phyloP scores from a whole-genome alignment of 2,329 filamentous ascomycete genomes.

The Talaromyces pinophilus region DNA sequence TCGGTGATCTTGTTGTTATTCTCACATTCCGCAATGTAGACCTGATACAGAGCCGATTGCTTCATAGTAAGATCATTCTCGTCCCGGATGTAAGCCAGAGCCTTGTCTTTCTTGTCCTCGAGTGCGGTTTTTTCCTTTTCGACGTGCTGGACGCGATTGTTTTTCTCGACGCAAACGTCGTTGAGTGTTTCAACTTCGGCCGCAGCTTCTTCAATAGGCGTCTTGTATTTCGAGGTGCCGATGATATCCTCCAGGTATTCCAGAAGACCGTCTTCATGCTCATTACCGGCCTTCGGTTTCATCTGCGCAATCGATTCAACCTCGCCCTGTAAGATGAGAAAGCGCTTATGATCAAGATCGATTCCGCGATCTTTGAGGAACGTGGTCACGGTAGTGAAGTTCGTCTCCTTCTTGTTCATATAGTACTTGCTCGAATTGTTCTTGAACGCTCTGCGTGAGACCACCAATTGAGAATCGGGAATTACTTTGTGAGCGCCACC shows the following conservation, averaged over 20 bases:
- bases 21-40: conserved; percentile 83
- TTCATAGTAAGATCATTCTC: conserved; percentile 91
- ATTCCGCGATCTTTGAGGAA: conserved; percentile 85
- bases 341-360: conserved; percentile 96
- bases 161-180: conserved; percentile 94
- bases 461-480: conserved; percentile 78
- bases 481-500: conserved; percentile 74
- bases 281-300: conserved; percentile 93
- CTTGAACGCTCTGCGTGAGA: conserved; percentile 91
- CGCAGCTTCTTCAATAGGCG: conserved; percentile 91
- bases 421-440: conserved; percentile 99
- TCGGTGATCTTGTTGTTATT: conserved; percentile 87
- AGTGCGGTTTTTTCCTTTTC: conserved; percentile 93
- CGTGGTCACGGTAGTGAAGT: conserved; percentile 87
- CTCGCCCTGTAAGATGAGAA: conserved; percentile 94
- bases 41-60: conserved; percentile 87
- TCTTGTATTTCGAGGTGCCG: conserved; percentile 97
- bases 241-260: conserved; percentile 99
- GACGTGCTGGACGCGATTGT: conserved; percentile 90
- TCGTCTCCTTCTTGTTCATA: conserved; percentile 85
- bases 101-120: conserved; percentile 96
- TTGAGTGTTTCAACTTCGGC: conserved; percentile 88
- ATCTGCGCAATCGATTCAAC: conserved; percentile 99
- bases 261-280: conserved; percentile 92
- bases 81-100: conserved; percentile 81